Conservation (phyloP, 75 land plant species). For the Sequoiadendron giganteum region DNA sequence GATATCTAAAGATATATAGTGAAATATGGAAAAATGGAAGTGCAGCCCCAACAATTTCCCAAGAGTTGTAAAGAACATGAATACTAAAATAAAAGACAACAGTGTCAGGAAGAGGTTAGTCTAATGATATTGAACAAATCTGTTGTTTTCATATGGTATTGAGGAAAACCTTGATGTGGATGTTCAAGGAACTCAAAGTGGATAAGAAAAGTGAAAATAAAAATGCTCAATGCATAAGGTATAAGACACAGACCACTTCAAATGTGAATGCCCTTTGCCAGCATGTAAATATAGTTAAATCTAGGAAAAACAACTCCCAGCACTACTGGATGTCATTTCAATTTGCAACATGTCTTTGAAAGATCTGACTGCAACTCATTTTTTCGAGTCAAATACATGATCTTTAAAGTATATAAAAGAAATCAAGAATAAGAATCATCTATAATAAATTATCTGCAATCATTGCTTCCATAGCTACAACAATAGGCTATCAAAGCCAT, state of each 20-base stretch:
- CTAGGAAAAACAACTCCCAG: neutral
- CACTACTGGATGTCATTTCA: neutral
- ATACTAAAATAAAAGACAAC: no score
- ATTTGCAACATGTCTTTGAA: neutral
- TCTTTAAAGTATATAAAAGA: neutral
- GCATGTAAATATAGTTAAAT: neutral
- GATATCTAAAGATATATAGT: no score
- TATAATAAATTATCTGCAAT: neutral
- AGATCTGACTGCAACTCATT: neutral
- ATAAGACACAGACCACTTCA: neutral
- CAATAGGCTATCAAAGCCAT: neutral
- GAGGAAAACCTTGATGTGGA: no score
- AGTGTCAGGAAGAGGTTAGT: no score
- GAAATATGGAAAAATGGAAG: no score
- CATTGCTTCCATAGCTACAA: neutral
- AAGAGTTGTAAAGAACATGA: no score
- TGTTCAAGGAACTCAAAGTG: no score
- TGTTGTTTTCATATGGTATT: no score
- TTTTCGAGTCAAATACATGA: neutral
- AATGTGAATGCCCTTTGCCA: neutral
- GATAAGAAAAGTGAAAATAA: no score
- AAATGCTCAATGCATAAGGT: neutral
- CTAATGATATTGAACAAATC: no score
- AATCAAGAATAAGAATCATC: neutral
- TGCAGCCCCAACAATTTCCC: no score